A percentile compares a stretch with the other conserved stretches of the same genome.
Evolutionary conservation across 768 basidiomycete species (phyloP).

Genomic region (Rhodocollybia butyracea): DNA sequence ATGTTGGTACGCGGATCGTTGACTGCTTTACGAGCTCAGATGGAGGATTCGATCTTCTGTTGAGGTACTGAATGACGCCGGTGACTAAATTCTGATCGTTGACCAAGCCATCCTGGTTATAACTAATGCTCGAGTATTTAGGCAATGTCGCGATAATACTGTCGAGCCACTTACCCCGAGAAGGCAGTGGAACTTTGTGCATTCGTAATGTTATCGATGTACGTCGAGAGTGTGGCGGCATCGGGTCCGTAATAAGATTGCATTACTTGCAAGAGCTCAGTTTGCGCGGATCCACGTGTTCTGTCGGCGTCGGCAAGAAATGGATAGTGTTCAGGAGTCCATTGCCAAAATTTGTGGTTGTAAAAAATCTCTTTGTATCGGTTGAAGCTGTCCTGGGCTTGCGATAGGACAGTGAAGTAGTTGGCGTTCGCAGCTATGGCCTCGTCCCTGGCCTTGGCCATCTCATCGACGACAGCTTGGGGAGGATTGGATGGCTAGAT

Average conservation of each 20-base stretch:
- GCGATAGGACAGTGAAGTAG: neutral
- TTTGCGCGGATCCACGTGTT: neutral
- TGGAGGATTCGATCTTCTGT: neutral
- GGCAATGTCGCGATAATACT: neutral
- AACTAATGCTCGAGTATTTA: neutral
- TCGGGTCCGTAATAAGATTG: neutral
- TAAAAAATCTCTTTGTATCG: no score
- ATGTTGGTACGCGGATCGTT: neutral
- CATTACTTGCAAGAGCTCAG: neutral
- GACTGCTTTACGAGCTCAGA: neutral
- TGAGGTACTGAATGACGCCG: neutral
- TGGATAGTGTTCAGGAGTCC: neutral
- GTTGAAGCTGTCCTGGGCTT: no score
- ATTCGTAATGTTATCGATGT: neutral
- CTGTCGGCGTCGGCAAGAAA: neutral
- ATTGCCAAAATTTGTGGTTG: no score
- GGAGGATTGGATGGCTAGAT: neutral
- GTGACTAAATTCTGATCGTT: neutral
- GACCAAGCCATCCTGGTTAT: neutral
- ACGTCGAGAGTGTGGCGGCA: neutral
- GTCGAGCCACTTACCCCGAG: neutral
- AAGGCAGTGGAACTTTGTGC: neutral
- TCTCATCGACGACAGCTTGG: neutral
- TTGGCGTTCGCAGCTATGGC: neutral
- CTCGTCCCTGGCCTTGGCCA: neutral